Evolutionary conservation across 345 rosid genomes (phyloP).

Genomic region (Acer yangbiense): DNA sequence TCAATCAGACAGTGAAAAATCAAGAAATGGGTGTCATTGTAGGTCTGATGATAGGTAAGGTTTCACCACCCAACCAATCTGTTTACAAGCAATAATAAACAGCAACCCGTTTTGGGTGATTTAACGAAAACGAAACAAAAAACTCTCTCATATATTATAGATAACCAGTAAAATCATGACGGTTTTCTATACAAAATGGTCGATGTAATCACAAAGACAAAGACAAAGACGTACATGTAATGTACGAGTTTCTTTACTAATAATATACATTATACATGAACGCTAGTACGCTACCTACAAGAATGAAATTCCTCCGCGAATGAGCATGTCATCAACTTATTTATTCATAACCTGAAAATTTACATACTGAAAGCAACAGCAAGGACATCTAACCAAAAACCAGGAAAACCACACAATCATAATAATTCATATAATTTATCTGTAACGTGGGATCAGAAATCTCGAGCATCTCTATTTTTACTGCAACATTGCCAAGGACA

Average conservation of each 20-base stretch:
- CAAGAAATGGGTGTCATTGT: too few relatives aligned
- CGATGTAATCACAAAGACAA: neutral
- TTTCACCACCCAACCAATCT: too few relatives aligned
- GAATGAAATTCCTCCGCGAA: neutral
- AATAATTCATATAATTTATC: neutral
- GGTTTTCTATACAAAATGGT: neutral
- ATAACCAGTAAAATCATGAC: neutral
- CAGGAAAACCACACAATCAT: neutral
- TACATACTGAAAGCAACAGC: neutral
- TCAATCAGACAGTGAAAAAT: too few relatives aligned
- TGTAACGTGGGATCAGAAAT: neutral
- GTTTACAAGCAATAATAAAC: neutral
- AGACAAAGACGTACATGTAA: neutral
- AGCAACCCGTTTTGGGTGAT: neutral
- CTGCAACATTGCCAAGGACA: conserved; percentile 16
- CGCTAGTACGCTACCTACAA: neutral
- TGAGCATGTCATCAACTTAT: neutral
- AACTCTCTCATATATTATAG: neutral
- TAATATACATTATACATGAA: neutral
- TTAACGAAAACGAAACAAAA: neutral
- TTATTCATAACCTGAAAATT: conserved; percentile 7
- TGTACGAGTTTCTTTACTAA: neutral
- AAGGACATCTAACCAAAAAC: neutral
- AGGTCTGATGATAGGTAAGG: too few relatives aligned
- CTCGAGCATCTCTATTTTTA: neutral